Evolutionary conservation across 2,329 filamentous ascomycete species (phyloP).

Genomic region (Plectosphaerella plurivora): DNA sequence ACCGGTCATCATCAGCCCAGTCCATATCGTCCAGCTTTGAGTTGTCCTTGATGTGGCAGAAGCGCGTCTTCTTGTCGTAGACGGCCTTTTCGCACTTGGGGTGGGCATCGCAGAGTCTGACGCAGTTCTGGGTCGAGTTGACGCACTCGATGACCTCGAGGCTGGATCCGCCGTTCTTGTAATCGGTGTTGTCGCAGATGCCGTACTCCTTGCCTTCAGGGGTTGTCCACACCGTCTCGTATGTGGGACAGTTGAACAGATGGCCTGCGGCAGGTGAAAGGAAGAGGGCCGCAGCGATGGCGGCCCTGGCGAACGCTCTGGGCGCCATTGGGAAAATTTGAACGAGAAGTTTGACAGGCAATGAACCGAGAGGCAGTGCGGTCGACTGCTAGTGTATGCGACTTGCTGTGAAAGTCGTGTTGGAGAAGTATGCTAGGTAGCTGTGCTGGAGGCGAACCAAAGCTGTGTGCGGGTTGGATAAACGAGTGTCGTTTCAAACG

Average conservation of each 20-base stretch:
- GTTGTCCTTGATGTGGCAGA: slow-evolving; percentile 11
- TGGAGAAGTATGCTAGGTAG: no score
- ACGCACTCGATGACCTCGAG: slow-evolving; percentile 5
- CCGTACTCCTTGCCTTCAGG: slow-evolving; percentile 9
- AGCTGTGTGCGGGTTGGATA: no score
- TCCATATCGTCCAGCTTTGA: slow-evolving; percentile 7
- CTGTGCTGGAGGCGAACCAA: no score
- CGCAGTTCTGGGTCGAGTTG: slow-evolving; percentile 5
- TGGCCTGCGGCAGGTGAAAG: slow-evolving; percentile 7
- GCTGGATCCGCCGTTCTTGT: slow-evolving; percentile 6
- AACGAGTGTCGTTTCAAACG: no score
- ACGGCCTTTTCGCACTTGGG: slow-evolving; percentile 9
- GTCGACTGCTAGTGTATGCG: no score
- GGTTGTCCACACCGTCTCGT: slow-evolving; percentile 6
- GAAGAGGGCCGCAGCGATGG: slow-evolving; percentile 5
- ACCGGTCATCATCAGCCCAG: slow-evolving; percentile 9
- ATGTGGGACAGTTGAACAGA: slow-evolving; percentile 8
- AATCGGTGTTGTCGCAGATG: slow-evolving; percentile 11
- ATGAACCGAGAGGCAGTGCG: no score
- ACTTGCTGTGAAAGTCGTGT: no score
- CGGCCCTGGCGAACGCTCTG: not conserved
- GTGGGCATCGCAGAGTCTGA: slow-evolving; percentile 8
- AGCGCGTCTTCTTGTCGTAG: slow-evolving; percentile 8
- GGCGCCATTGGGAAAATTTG: not conserved
- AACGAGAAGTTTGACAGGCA: no score